A percentile compares a stretch with the other conserved stretches of the same genome.
phyloP scores from a whole-genome alignment of 2,329 filamentous ascomycete genomes.

The Fusarium sp. region DNA sequence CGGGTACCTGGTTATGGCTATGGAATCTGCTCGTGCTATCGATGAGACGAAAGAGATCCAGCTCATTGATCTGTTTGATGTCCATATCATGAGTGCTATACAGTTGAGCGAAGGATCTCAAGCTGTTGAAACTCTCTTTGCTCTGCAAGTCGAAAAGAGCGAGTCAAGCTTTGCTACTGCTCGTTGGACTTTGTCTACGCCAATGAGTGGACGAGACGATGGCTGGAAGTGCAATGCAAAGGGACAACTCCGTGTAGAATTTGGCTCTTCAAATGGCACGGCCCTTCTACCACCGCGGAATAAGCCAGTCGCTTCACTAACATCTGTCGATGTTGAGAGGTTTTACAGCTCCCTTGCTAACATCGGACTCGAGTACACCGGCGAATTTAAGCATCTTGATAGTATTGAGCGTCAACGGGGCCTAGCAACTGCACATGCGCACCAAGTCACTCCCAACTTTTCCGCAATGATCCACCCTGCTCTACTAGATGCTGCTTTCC shows the following conservation, averaged over 20 bases:
- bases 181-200: not conserved
- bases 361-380: not conserved
- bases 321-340: not conserved
- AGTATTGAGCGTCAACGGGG: conserved; percentile 27
- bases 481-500: conserved; percentile 50
- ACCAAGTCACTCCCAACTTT: not conserved
- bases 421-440: not conserved
- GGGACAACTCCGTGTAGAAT: not conserved
- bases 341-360: not conserved
- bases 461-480: conserved; percentile 47
- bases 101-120: not conserved
- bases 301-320: not conserved
- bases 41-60: not conserved
- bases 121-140: conserved; percentile 11
- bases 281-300: not conserved
- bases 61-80: not conserved
- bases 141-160: not conserved
- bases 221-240: not conserved
- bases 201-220: not conserved
- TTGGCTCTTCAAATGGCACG: not conserved
- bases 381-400: conserved; percentile 4
- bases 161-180: not conserved
- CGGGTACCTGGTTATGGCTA: conserved; percentile 51
- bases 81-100: conserved; percentile 3
- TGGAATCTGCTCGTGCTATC: conserved; percentile 43